These are phyloP conservation scores for Ramaria rubella DNA, from an alignment of 768 basidiomycete genomes.

Conservation along the genomic window DNA sequence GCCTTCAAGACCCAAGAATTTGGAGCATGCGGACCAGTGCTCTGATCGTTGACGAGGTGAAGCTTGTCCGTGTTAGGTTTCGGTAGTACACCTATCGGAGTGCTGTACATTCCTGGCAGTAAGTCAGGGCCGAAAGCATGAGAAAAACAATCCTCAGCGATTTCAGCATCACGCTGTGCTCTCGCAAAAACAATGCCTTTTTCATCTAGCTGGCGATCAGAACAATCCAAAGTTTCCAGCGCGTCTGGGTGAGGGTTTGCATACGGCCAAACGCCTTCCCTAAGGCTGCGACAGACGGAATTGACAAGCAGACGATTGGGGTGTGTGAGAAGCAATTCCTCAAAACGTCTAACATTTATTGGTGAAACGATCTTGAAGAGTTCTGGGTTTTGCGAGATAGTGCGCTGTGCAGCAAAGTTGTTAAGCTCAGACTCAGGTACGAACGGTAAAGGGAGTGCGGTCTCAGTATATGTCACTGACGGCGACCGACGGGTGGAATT, in stretches of 20 bases:
- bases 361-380: conserved; percentile 34
- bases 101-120: conserved; percentile 24
- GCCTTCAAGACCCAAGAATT: too few relatives aligned
- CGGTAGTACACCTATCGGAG: conserved; percentile 22
- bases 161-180: conserved; percentile 21
- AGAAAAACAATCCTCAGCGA: conserved; percentile 17
- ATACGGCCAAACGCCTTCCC: conserved; percentile 41
- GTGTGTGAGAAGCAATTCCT: conserved; percentile 25
- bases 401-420: conserved; percentile 16
- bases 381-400: conserved; percentile 21
- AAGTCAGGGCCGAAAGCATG: conserved; percentile 22
- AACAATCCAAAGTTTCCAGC: not conserved
- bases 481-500: not conserved
- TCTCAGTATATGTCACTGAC: not conserved
- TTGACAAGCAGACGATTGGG: conserved; percentile 33
- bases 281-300: conserved; percentile 23
- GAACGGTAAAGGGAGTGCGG: not conserved
- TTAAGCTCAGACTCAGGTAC: not conserved
- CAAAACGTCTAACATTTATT: conserved; percentile 28
- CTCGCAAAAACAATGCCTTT: conserved; percentile 20
- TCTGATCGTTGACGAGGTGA: conserved; percentile 28
- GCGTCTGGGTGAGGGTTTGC: conserved; percentile 19
- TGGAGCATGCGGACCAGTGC: too few relatives aligned
- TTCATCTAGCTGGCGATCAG: not conserved
- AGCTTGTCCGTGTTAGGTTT: conserved; percentile 23